phyloP scores from a whole-genome alignment of 179 eudicot species.

The Silene coronaria region DNA sequence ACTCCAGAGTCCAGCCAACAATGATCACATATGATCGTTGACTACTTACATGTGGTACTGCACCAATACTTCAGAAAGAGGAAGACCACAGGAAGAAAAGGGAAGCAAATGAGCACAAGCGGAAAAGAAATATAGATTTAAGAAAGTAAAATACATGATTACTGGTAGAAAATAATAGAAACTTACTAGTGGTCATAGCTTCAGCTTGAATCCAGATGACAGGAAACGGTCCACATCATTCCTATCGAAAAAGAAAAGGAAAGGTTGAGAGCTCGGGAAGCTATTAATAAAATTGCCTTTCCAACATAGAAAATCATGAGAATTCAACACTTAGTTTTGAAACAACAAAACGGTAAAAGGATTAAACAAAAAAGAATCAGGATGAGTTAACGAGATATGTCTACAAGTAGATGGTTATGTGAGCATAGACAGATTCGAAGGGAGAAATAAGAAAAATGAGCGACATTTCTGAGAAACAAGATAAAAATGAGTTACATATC shows the following conservation, averaged over 20 bases:
- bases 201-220: constrained; percentile 3
- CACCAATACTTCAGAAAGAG: not conserved
- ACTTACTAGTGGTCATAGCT: not conserved
- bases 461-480: too few relatives aligned
- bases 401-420: not conserved
- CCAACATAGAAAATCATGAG: not conserved
- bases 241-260: not conserved
- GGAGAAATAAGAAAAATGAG: not conserved
- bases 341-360: not conserved
- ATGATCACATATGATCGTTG: not conserved
- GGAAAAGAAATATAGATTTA: too few relatives aligned
- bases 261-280: not conserved
- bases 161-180: not conserved
- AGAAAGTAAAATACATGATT: not conserved
- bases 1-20: not conserved
- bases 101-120: too few relatives aligned
- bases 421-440: too few relatives aligned
- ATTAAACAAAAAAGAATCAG: too few relatives aligned
- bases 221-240: not conserved
- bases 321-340: not conserved
- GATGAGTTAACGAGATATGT: too few relatives aligned
- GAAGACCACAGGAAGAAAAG: not conserved
- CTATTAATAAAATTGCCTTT: too few relatives aligned
- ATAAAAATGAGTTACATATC: too few relatives aligned
- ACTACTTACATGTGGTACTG: not conserved